Conservation (phyloP, 768 basidiomycete species). For the Termitomyces titanicus region DNA sequence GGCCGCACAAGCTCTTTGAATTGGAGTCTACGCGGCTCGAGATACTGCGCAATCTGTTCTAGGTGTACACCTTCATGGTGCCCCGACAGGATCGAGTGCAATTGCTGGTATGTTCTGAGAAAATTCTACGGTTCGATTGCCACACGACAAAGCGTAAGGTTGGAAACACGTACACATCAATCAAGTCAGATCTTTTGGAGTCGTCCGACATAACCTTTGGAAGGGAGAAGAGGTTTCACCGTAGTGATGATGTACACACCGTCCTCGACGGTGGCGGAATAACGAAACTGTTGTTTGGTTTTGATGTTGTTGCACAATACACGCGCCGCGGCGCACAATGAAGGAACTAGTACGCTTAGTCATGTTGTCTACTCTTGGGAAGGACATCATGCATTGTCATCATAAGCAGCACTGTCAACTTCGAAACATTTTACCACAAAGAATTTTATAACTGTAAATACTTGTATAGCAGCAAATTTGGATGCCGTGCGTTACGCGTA, state of each 20-base stretch:
- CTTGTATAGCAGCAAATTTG: too few species aligned
- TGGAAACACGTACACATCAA: slow-evolving; percentile 56
- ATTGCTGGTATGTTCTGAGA: slow-evolving; percentile 58
- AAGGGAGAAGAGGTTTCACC: not conserved
- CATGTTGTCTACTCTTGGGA: too few species aligned
- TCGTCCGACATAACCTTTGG: slow-evolving; percentile 37
- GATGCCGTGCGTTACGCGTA: too few species aligned
- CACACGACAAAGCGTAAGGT: not conserved
- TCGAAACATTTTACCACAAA: too few species aligned
- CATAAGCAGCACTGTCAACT: too few species aligned
- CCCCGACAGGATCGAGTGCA: slow-evolving; percentile 58
- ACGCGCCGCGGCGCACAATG: too few species aligned
- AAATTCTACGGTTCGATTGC: not conserved
- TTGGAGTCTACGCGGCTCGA: slow-evolving; percentile 53
- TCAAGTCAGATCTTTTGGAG: slow-evolving; percentile 62
- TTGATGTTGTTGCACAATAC: not conserved
- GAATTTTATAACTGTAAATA: too few species aligned
- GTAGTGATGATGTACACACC: not conserved
- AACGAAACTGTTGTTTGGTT: slow-evolving; percentile 2
- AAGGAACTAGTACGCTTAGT: too few species aligned
- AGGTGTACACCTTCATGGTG: slow-evolving; percentile 53
- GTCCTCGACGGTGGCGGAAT: not conserved
- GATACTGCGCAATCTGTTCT: slow-evolving; percentile 56
- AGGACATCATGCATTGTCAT: too few species aligned
- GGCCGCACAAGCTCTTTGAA: slow-evolving; percentile 57